Conservation (phyloP, 345 rosid species). For the Linum trigynum region DNA sequence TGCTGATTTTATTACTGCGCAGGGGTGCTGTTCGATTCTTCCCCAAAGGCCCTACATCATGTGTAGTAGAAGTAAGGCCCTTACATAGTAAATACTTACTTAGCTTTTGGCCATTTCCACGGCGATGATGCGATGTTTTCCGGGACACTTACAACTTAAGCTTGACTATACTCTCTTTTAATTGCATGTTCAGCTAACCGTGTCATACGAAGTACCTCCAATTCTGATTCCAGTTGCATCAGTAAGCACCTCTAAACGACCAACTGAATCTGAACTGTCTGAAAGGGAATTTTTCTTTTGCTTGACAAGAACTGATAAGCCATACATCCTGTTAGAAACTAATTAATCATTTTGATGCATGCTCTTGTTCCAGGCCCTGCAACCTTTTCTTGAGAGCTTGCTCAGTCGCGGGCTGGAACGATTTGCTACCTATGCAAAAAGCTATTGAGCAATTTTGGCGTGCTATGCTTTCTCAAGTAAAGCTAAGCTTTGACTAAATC, state of each 20-base stretch:
- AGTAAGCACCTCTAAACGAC: conserved; percentile 31
- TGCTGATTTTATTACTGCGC: conserved; percentile 20
- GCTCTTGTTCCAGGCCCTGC: conserved; percentile 49
- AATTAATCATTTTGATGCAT: not conserved
- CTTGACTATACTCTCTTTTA: not conserved
- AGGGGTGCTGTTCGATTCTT: conserved; percentile 84
- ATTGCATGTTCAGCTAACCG: conserved; percentile 61
- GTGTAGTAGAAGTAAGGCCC: conserved; percentile 58
- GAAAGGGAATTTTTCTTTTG: no score
- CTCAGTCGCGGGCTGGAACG: conserved; percentile 54
- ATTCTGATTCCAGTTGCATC: conserved; percentile 72
- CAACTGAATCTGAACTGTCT: not conserved
- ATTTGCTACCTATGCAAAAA: conserved; percentile 45
- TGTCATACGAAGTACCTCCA: conserved; percentile 86
- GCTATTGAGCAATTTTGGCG: conserved; percentile 2
- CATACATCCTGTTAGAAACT: not conserved
- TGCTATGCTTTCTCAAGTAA: no score
- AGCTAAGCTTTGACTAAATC: no score
- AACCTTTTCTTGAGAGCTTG: conserved; percentile 68
- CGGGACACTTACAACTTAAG: no score
- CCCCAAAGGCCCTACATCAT: conserved; percentile 66
- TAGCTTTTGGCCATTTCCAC: not conserved
- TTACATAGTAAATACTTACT: conserved; percentile 4
- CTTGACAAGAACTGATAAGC: conserved; percentile 3
- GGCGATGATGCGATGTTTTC: no score